These are phyloP conservation scores for Linnemannia hyalina DNA, from an alignment of 192 early-diverging fungal genomes.

Conservation along the genomic window DNA sequence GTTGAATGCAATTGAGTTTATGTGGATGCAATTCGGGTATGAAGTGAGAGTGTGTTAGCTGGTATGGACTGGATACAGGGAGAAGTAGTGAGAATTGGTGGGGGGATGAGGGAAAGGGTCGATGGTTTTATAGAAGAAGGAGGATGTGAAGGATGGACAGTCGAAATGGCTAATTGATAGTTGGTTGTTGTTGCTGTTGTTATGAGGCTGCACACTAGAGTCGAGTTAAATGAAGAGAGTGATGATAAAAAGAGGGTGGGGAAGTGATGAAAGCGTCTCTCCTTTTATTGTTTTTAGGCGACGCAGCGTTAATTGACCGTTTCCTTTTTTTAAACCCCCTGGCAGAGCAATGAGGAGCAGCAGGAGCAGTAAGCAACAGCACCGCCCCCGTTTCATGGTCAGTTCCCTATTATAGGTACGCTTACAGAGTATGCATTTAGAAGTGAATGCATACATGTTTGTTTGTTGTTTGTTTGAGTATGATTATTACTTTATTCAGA, in stretches of 20 bases:
- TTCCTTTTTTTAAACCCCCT: not conserved
- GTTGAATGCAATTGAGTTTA: not conserved
- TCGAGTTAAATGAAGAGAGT: not conserved
- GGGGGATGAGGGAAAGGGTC: not conserved
- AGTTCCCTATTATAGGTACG: not conserved
- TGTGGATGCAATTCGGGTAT: not conserved
- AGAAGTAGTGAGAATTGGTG: not conserved
- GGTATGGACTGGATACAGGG: not conserved
- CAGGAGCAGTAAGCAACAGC: not conserved
- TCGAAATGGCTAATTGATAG: not conserved
- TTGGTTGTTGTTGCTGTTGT: not conserved
- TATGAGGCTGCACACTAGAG: not conserved
- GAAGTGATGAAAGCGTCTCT: not conserved
- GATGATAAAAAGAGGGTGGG: not conserved
- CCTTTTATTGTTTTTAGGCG: constrained; percentile 2
- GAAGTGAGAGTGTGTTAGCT: not conserved
- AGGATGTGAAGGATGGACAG: not conserved
- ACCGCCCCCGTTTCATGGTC: not conserved
- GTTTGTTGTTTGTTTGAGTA: not conserved
- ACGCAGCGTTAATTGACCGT: not conserved
- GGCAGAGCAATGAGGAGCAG: not conserved
- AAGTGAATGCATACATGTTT: not conserved
- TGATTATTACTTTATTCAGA: not conserved
- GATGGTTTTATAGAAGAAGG: constrained; percentile 1
- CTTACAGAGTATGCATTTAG: not conserved